Conservation (phyloP, 148 eudicot species). For the Euryodendron excelsum region DNA sequence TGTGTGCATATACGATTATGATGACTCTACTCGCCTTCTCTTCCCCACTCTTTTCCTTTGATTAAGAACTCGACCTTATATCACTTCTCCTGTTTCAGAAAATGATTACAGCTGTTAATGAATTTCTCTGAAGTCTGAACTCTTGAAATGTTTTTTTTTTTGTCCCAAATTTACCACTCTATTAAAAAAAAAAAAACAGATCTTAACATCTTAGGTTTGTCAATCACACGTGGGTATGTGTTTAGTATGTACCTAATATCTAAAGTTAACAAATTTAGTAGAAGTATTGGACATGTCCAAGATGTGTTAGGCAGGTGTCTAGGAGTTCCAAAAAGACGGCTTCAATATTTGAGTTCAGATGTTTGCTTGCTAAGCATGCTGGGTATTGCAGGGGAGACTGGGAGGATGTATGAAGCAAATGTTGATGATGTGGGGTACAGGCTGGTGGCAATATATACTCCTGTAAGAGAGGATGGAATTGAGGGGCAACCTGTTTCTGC, state of each 20-base stretch:
- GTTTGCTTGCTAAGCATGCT: constrained; percentile 7
- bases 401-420: constrained; percentile 99
- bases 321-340: background rate
- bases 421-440: constrained; percentile 99
- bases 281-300: background rate
- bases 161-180: background rate
- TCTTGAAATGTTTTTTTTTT: background rate
- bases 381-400: constrained; percentile 72
- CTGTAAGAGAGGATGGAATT: constrained; percentile 89
- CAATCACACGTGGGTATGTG: background rate
- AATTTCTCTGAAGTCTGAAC: background rate
- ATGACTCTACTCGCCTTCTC: background rate
- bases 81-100: background rate
- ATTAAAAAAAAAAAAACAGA: background rate
- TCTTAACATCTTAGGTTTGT: background rate
- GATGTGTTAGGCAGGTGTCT: background rate
- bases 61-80: background rate
- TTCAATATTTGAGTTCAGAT: background rate
- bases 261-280: background rate
- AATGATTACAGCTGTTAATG: background rate
- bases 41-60: background rate
- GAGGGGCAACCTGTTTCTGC: constrained; percentile 92
- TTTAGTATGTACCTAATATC: background rate
- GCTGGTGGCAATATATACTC: constrained; percentile 86
- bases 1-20: background rate